A percentile compares a stretch with the other conserved stretches of the same genome.
Evolutionary conservation across 1,284 basidiomycete genomes (phyloP).

Genomic region (Ganoderma boninense): DNA sequence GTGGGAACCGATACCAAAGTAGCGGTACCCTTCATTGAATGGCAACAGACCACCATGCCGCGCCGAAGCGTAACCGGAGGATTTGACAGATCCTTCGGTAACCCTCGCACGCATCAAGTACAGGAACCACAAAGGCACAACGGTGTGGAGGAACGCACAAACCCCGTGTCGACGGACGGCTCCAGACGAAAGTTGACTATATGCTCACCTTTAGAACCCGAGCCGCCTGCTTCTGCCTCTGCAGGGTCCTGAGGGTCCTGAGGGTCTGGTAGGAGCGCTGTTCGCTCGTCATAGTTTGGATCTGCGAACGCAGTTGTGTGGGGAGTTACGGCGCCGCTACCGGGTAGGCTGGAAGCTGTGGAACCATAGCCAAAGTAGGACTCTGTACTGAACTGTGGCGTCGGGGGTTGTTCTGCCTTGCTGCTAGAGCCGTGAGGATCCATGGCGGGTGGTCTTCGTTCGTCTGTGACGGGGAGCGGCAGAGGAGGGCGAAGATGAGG

Average conservation of each 20-base stretch:
- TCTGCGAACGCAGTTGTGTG: conserved; percentile 3
- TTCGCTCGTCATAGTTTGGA: neutral
- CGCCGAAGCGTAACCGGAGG: neutral
- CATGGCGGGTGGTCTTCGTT: neutral
- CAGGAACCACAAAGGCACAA: neutral
- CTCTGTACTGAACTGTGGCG: neutral
- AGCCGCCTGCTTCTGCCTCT: conserved; percentile 7
- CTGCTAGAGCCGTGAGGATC: neutral
- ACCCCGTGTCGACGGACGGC: too few relatives aligned
- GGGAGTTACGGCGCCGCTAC: conserved; percentile 10
- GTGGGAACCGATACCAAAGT: neutral
- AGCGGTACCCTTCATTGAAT: conserved; percentile 1
- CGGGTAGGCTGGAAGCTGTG: conserved; percentile 5
- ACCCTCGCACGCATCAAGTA: neutral
- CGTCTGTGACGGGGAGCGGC: neutral
- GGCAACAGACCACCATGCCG: neutral
- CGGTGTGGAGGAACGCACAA: neutral
- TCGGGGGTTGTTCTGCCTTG: neutral
- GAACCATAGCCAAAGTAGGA: conserved; percentile 4
- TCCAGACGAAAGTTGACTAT: neutral
- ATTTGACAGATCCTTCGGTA: neutral
- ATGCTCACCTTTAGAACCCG: conserved; percentile 6
- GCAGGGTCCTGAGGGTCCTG: neutral
- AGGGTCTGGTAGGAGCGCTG: conserved; percentile 7
- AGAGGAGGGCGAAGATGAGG: neutral